These are phyloP conservation scores for Pseudogymnoascus sp. DNA, from an alignment of 2,329 filamentous ascomycete genomes.

Conservation along the genomic window DNA sequence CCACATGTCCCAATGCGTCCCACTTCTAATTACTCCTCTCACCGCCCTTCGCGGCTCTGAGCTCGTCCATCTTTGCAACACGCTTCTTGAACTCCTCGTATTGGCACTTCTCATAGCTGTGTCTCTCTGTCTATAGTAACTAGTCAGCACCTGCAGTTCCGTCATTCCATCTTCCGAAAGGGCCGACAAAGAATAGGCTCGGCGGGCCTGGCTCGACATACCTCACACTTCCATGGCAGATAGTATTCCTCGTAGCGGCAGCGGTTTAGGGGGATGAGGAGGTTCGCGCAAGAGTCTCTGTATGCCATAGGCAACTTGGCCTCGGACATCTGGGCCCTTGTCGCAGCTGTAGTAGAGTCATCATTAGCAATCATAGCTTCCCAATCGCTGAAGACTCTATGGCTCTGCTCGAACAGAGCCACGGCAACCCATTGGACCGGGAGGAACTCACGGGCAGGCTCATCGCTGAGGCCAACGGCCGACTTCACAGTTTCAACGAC, in stretches of 20 bases:
- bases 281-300: conserved; percentile 89
- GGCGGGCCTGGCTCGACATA: conserved; percentile 38
- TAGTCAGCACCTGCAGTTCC: conserved; percentile 13
- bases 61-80: conserved; percentile 96
- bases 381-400: conserved; percentile 7
- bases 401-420: conserved; percentile 28
- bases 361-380: conserved; percentile 13
- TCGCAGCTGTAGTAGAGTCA: conserved; percentile 50
- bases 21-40: conserved; percentile 68
- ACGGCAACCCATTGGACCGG: conserved; percentile 4
- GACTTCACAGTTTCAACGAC: conserved; percentile 40
- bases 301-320: conserved; percentile 82
- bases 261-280: conserved; percentile 90
- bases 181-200: not conserved
- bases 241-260: conserved; percentile 91
- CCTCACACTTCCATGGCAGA: conserved; percentile 95
- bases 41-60: conserved; percentile 76
- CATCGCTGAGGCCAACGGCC: conserved; percentile 35
- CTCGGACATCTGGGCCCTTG: conserved; percentile 87
- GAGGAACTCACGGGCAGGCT: conserved; percentile 19
- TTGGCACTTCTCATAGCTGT: conserved; percentile 98
- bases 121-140: conserved; percentile 70
- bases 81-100: conserved; percentile 98
- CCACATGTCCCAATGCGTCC: not conserved
- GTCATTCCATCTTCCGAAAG: not conserved